Conservation (phyloP, 495 filamentous ascomycete genomes). For the Aspergillus olivimuriae region DNA sequence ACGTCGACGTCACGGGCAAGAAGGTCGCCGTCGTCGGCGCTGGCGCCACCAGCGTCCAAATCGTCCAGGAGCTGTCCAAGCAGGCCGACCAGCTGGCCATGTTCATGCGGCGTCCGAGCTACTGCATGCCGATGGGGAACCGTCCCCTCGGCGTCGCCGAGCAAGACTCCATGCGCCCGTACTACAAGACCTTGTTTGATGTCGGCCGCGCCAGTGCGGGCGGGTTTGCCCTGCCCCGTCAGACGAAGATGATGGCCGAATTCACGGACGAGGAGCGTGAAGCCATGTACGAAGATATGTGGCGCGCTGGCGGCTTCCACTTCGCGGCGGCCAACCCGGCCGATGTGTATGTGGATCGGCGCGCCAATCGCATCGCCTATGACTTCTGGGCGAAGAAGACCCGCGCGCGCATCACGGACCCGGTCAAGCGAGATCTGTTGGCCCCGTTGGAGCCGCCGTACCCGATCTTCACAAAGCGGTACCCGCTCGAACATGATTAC, state of each 20-base stretch:
- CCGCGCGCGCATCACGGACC: constrained; percentile 42
- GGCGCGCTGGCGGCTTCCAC: constrained; percentile 41
- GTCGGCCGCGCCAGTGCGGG: constrained; percentile 26
- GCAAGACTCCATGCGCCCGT: constrained; percentile 34
- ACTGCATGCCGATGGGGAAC: constrained; percentile 38
- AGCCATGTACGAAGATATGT: constrained; percentile 39
- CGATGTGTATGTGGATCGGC: constrained; percentile 35
- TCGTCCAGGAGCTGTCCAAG: constrained; percentile 25
- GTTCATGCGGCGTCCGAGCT: constrained; percentile 44
- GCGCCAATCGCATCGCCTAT: constrained; percentile 41
- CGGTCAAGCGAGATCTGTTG: constrained; percentile 40
- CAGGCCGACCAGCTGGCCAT: constrained; percentile 30
- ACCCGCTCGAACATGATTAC: constrained; percentile 46
- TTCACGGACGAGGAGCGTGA: constrained; percentile 39
- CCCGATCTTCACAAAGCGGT: constrained; percentile 44
- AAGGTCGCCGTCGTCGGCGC: constrained; percentile 21
- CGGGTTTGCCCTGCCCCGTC: constrained; percentile 38
- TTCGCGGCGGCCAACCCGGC: constrained; percentile 45
- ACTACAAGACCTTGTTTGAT: constrained; percentile 32
- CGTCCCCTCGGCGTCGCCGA: constrained; percentile 30
- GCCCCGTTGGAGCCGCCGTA: constrained; percentile 45
- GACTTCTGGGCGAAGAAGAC: constrained; percentile 50
- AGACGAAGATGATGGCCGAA: constrained; percentile 36
- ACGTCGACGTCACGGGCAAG: constrained; percentile 14
- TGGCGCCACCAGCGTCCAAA: constrained; percentile 19